Evolutionary conservation across 148 eudicot species (phyloP), one percentile per base, ranked within the genome.

Genomic region (Diospyros lotus): DNA sequence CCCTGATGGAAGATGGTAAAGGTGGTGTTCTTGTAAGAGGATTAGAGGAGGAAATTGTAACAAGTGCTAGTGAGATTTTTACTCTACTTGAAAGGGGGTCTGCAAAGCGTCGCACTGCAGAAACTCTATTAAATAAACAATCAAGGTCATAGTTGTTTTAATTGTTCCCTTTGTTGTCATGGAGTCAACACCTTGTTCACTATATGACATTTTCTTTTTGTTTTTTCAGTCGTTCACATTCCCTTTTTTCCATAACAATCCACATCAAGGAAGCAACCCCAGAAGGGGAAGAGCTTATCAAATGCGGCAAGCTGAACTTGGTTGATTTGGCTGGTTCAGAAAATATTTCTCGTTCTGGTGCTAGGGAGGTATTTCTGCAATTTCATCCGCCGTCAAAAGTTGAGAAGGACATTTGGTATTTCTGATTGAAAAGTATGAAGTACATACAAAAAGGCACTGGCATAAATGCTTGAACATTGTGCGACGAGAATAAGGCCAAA

Each of bases 281-380:
- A 62, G 98, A 93, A 84, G 98, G 98, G 4, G 98, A 93, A 86
- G 98, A 93, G 79, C 94, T 93, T 48, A 93, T 93, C 78, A 93
- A 93, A 85, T 93, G 98, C 76, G 98, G 98, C 63, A 93, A 93
- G 77, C 81, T 93, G 58, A 93, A 93, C 80, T 83, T 93, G 83
- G 98, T 93, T 53, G 98, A 93, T 81, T 88, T 93, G 81, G 98
- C 98, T 53, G 98, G 98, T 43, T 91, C 97, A 54, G 98, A 93
- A 86, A 93, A 93, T 76, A 93, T 93, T 76, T 93, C 96, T 54
- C 93, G 98, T 42, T 93, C 98, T 11, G 98, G 98, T 62, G 98
- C 98, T 75, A 84, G 98, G 64, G 98, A 93, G 98, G 98, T 93
- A 82, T 62, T 38, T 46, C 9, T 5, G 9, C 28, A 50, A 12